These are phyloP conservation scores for Microsporum canis DNA, from an alignment of 2,329 filamentous ascomycete genomes.

Conservation along the genomic window DNA sequence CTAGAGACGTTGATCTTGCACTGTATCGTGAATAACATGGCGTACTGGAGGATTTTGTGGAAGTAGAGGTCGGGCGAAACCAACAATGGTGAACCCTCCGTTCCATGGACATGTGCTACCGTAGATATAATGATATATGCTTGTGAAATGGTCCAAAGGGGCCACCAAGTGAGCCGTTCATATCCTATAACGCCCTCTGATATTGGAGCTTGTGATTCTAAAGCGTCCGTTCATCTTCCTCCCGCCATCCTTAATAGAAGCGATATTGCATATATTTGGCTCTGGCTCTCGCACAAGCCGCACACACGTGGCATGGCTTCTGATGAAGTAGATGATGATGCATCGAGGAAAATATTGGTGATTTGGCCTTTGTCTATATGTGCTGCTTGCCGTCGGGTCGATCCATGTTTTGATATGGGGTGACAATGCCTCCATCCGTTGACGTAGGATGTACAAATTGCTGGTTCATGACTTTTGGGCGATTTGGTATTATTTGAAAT, in stretches of 20 bases:
- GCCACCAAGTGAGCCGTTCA: neutral
- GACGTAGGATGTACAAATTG: neutral
- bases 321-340: neutral
- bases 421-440: neutral
- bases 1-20: neutral
- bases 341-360: neutral
- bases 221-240: neutral
- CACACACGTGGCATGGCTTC: neutral
- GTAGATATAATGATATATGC: neutral
- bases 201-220: neutral
- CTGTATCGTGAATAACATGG: neutral
- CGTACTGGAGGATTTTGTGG: neutral
- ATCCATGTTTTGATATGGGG: neutral
- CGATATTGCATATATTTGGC: neutral
- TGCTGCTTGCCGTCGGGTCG: neutral
- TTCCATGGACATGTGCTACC: neutral
- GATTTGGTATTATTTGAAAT: neutral
- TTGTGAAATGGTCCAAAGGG: neutral
- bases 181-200: neutral
- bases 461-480: neutral
- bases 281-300: neutral
- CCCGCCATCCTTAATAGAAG: neutral
- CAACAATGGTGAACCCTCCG: neutral
- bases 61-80: neutral
- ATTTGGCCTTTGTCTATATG: neutral